Evolutionary conservation across 495 filamentous ascomycete genomes (phyloP).

Genomic region (Trichoderma gamsii): DNA sequence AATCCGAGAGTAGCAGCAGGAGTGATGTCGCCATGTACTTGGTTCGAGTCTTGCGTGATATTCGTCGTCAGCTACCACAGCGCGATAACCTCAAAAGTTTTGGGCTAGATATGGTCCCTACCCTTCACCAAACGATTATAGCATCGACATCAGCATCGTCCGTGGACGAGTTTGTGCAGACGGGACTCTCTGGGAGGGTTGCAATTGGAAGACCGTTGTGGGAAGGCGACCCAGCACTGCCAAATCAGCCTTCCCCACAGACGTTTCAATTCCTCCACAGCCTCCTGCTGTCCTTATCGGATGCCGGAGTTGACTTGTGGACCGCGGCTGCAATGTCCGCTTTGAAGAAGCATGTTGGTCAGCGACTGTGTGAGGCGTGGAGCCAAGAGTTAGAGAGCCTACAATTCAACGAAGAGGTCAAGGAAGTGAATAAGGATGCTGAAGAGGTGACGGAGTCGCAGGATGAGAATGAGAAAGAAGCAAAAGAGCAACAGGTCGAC

Average conservation of each 20-base stretch:
- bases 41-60: slow-evolving; percentile 68
- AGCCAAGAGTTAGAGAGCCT: slow-evolving; percentile 29
- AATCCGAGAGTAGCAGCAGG: slow-evolving; percentile 36
- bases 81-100: slow-evolving; percentile 38
- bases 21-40: slow-evolving; percentile 62
- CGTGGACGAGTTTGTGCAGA: slow-evolving; percentile 36
- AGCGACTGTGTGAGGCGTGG: slow-evolving; percentile 40
- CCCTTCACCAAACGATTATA: slow-evolving; percentile 52
- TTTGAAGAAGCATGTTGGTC: slow-evolving; percentile 53
- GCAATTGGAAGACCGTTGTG: slow-evolving; percentile 56
- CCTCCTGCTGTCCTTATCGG: slow-evolving; percentile 60
- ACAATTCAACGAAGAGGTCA: not conserved
- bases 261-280: slow-evolving; percentile 68
- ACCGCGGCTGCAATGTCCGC: slow-evolving; percentile 58
- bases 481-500: slow-evolving; percentile 30
- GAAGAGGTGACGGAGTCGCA: slow-evolving; percentile 21
- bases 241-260: slow-evolving; percentile 72
- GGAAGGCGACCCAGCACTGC: slow-evolving; percentile 71
- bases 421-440: slow-evolving; percentile 16
- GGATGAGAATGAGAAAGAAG: slow-evolving; percentile 16
- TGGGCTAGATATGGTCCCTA: slow-evolving; percentile 45
- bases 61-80: slow-evolving; percentile 58
- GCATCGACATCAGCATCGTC: slow-evolving; percentile 29
- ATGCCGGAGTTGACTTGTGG: slow-evolving; percentile 75
- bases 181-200: slow-evolving; percentile 32